A percentile compares a stretch with the other conserved stretches of the same genome.
Evolutionary conservation across 139 green algal species (phyloP).

Genomic region (Coccomyxa sp.): DNA sequence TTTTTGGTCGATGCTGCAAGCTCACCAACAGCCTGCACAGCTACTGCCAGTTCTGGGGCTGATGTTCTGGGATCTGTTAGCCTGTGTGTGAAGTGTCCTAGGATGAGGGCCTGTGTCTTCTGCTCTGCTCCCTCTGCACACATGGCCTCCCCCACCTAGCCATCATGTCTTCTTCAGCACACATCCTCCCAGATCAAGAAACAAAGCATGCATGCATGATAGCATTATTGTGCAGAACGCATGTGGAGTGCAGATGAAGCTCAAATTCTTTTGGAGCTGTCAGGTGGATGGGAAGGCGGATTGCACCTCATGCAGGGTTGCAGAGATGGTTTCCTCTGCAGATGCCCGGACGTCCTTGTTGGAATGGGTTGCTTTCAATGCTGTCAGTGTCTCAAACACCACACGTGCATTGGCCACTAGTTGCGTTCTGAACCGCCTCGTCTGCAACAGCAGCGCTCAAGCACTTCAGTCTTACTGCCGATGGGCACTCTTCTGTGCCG

Average conservation of each 20-base stretch:
- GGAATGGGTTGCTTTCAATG: background rate
- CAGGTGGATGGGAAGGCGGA: background rate
- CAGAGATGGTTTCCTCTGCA: background rate
- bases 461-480: background rate
- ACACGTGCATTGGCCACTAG: background rate
- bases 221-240: background rate
- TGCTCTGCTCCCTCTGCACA: background rate
- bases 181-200: background rate
- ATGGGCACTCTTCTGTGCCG: background rate
- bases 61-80: background rate
- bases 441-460: background rate
- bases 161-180: background rate
- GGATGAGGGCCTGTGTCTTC: background rate
- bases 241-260: background rate
- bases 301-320: constrained; percentile 7
- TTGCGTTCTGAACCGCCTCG: background rate
- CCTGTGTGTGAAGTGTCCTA: background rate
- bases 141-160: background rate
- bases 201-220: background rate
- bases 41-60: background rate
- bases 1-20: constrained; percentile 5
- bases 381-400: constrained; percentile 9
- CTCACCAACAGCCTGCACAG: constrained; percentile 4
- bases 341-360: constrained; percentile 7
- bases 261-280: too few species aligned